Evolutionary conservation across 2,329 filamentous ascomycete species (phyloP), one percentile per base, ranked within the genome.

Genomic region (Biscogniauxia sp.): DNA sequence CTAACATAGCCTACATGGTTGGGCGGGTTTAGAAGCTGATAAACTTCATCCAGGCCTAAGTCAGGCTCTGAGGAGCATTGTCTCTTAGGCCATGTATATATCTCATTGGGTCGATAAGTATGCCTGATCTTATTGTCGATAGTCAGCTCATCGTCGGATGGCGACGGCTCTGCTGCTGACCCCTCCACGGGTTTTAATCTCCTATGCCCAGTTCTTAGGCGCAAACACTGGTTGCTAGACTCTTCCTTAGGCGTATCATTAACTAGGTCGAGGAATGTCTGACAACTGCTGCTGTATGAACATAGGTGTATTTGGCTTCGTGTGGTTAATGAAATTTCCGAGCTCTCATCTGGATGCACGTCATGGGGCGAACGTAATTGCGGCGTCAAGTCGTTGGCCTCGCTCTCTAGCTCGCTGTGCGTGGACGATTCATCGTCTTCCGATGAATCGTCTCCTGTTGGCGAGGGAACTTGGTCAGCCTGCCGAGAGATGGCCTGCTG

Each of bases 241-340:
- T 69, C 63, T 32, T 71, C 76, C 59, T 74, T 76, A 2, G 71
- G 54, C 2, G 80, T 73, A 62, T 84, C 80, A 62, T 87, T 79
- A 5, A 88, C 81, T 0, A 90, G 70, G 64, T 90, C 87, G 5
- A 89, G 57, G 66, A 85, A 89, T 0, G 85, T 78, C 20, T 77
- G 78, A 62, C 80, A 81, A 1, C 78, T 75, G 13, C 78, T 71
- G 55, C 83, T 79, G 69, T 90, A 90, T 2, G 79, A 77, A 23
- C 83, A 79, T 52, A 86, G 73, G 51, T 82, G 81, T 11, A 82
- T 86, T 57, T 82, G 80, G 45, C 80, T 78, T 9, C 86, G 75
- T 5, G 83, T 82, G 55, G 84, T 82, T 4, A 80, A 74, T 15
- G 74, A 70, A 4, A 69, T 70, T 1, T 74, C 71, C 0, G 75